Percentiles rank a stretch among this genome's conserved stretches.
Evolutionary conservation across 2,329 filamentous ascomycete species (phyloP).

Genomic region (Ilyonectria destructans): DNA sequence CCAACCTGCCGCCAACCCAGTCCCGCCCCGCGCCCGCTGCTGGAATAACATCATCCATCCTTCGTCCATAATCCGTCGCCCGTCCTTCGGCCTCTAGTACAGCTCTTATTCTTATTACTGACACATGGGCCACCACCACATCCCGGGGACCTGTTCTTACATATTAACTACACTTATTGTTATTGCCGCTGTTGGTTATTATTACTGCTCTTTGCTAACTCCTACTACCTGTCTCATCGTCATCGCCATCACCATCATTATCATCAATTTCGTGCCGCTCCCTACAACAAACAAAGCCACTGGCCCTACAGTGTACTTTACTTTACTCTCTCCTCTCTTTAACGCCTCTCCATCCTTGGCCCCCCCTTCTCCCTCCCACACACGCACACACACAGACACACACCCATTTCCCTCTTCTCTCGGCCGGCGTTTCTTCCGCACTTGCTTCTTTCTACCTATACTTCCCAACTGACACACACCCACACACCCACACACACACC

Average conservation of each 20-base stretch:
- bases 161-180: constrained; percentile 37
- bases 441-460: constrained; percentile 25
- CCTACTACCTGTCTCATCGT: constrained; percentile 14
- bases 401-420: constrained; percentile 35
- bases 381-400: constrained; percentile 28
- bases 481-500: constrained; percentile 30
- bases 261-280: constrained; percentile 24
- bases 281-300: constrained; percentile 15
- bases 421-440: constrained; percentile 29
- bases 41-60: constrained; percentile 50
- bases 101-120: constrained; percentile 40
- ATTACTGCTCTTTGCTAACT: neutral
- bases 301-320: constrained; percentile 1
- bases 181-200: constrained; percentile 23
- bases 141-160: constrained; percentile 33
- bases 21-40: constrained; percentile 43
- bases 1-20: constrained; percentile 29
- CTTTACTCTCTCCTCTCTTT: constrained; percentile 19
- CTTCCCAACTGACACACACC: constrained; percentile 35
- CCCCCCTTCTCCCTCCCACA: constrained; percentile 25
- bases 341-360: constrained; percentile 19
- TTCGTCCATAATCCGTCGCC: constrained; percentile 27
- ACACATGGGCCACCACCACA: constrained; percentile 31
- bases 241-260: constrained; percentile 28
- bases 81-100: constrained; percentile 19